Evolutionary conservation across 257 asterid species (phyloP).

Genomic region (Scutellaria galericulata): DNA sequence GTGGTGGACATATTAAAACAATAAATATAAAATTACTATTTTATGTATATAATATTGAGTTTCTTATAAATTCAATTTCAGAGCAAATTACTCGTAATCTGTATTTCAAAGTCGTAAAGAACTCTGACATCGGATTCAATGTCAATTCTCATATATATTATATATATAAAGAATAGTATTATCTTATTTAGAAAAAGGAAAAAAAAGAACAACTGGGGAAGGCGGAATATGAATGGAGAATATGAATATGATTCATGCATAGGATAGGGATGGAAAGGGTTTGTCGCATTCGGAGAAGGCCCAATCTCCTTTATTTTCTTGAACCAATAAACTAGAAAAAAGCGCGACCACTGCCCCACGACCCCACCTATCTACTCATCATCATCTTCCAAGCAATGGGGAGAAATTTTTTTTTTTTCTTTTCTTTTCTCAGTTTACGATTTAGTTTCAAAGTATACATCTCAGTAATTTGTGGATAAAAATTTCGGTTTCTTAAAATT

Average conservation of each 20-base stretch:
- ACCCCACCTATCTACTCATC: background rate
- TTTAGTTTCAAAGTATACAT: background rate
- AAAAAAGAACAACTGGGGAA: constrained; percentile 21
- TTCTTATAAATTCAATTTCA: too few species aligned
- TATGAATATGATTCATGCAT: background rate
- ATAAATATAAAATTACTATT: too few species aligned
- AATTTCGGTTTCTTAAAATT: too few species aligned
- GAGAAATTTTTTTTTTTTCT: background rate
- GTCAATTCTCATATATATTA: too few species aligned
- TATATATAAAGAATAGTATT: too few species aligned
- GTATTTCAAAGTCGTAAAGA: too few species aligned
- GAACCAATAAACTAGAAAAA: constrained; percentile 37
- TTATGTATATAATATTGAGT: too few species aligned
- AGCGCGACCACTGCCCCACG: background rate
- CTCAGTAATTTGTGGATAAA: too few species aligned
- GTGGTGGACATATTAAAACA: too few species aligned
- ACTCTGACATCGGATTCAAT: too few species aligned
- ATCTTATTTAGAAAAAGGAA: background rate
- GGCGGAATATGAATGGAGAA: background rate
- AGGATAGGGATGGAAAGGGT: constrained; percentile 32
- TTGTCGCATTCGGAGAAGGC: constrained; percentile 46
- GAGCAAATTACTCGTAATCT: too few species aligned
- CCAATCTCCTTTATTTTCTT: constrained; percentile 11
- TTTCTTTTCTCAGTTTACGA: background rate
- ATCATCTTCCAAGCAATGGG: background rate